A percentile compares a stretch with the other conserved stretches of the same genome.
Evolutionary conservation across 495 filamentous ascomycete genomes (phyloP).

Genomic region (Monascus purpureus): DNA sequence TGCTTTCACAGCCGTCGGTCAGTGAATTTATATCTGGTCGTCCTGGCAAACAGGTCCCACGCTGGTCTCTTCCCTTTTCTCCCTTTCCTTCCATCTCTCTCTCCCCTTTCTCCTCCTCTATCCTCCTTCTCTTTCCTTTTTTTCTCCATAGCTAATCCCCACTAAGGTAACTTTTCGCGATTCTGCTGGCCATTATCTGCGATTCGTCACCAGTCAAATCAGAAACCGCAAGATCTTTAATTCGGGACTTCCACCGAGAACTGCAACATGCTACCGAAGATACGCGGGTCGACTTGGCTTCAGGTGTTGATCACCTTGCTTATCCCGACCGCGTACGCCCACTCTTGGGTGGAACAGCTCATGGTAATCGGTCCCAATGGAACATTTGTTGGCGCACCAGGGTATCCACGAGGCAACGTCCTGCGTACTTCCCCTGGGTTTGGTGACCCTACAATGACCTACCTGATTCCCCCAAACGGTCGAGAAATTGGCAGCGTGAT

Average conservation of each 20-base stretch:
- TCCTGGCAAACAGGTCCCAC: too few species aligned
- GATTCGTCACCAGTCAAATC: neutral
- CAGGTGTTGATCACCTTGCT: conserved; percentile 19
- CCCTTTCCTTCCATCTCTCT: too few species aligned
- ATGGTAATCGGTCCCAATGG: conserved; percentile 58
- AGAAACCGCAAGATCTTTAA: neutral
- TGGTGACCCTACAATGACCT: conserved; percentile 34
- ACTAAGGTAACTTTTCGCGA: neutral
- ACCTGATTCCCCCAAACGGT: conserved; percentile 39
- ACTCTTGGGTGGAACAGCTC: conserved; percentile 71
- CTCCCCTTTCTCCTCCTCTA: too few species aligned
- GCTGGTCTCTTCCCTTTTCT: too few species aligned
- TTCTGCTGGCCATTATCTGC: neutral
- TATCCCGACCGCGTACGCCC: conserved; percentile 29
- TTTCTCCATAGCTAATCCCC: neutral
- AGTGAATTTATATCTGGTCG: too few species aligned
- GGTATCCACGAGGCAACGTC: conserved; percentile 52
- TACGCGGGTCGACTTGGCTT: neutral
- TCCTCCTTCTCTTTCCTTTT: too few species aligned
- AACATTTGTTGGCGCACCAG: conserved; percentile 51
- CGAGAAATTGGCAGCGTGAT: conserved; percentile 14
- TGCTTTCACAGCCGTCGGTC: too few species aligned
- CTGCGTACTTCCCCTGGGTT: conserved; percentile 33
- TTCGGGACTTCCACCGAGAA: neutral
- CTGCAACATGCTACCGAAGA: neutral